Conservation (phyloP, 129 eudicot genomes). For the Flaveria ramosissima region DNA sequence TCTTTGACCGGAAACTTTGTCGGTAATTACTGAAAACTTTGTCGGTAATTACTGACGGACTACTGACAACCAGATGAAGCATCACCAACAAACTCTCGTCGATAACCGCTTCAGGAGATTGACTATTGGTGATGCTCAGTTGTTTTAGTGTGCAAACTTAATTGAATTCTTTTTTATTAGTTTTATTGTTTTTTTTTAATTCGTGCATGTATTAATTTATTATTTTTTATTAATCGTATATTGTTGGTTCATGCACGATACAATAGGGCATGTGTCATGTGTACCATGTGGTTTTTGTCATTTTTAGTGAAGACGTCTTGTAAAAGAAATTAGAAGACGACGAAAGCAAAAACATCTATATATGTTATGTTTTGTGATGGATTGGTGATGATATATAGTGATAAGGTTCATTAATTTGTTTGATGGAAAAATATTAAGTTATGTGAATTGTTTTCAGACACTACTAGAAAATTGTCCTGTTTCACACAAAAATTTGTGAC, state of each 20-base stretch:
- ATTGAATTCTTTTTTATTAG: background rate
- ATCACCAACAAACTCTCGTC: no score
- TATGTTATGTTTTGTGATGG: background rate
- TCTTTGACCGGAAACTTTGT: no score
- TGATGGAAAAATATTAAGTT: background rate
- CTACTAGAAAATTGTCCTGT: no score
- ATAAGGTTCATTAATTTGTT: background rate
- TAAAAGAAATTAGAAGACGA: background rate
- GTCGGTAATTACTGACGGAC: no score
- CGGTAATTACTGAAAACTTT: no score
- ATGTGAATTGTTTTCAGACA: background rate
- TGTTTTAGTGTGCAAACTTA: no score
- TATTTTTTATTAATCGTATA: background rate
- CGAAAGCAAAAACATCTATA: background rate
- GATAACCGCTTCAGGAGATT: no score
- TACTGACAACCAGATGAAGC: no score
- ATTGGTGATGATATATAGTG: background rate
- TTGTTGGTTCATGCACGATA: constrained; percentile 17
- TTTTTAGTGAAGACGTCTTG: background rate
- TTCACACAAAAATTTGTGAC: no score
- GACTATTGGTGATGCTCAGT: no score
- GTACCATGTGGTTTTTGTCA: background rate
- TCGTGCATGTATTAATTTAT: background rate
- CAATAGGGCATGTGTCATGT: background rate
- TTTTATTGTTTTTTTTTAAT: constrained; percentile 18